Conservation (phyloP, 331 rosid species). For the Acacia pycnantha region DNA sequence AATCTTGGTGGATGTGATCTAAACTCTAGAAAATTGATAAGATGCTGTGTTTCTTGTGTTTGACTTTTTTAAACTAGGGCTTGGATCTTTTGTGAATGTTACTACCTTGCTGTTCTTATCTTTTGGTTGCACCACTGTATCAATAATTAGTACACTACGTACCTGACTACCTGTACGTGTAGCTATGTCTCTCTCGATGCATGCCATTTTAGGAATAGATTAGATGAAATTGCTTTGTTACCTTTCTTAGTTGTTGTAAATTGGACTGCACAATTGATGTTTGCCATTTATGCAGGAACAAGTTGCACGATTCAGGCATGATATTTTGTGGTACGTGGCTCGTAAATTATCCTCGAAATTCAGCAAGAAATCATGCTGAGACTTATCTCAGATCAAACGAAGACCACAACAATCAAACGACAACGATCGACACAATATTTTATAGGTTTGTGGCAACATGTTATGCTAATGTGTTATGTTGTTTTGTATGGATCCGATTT, state of each 20-base stretch:
- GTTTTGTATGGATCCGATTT: no score
- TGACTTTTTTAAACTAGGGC: background rate
- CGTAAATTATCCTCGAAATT: no score
- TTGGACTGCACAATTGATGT: no score
- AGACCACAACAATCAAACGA: no score
- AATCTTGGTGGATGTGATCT: background rate
- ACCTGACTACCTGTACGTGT: background rate
- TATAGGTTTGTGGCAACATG: no score
- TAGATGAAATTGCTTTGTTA: background rate
- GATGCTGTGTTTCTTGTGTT: background rate
- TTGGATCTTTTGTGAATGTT: background rate
- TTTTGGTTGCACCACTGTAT: background rate
- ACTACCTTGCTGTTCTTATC: background rate
- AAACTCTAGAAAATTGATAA: background rate
- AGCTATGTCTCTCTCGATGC: background rate
- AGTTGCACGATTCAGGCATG: no score
- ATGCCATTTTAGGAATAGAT: background rate
- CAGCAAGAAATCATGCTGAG: no score
- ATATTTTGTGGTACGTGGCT: no score
- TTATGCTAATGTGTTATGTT: no score
- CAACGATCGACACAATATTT: no score
- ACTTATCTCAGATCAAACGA: no score
- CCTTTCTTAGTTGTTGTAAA: background rate
- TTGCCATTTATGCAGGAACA: no score
- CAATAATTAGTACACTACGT: background rate